These are phyloP conservation scores for Suhomyces chickasaworum DNA, from an alignment of 1,139 yeast species.

Conservation along the genomic window DNA sequence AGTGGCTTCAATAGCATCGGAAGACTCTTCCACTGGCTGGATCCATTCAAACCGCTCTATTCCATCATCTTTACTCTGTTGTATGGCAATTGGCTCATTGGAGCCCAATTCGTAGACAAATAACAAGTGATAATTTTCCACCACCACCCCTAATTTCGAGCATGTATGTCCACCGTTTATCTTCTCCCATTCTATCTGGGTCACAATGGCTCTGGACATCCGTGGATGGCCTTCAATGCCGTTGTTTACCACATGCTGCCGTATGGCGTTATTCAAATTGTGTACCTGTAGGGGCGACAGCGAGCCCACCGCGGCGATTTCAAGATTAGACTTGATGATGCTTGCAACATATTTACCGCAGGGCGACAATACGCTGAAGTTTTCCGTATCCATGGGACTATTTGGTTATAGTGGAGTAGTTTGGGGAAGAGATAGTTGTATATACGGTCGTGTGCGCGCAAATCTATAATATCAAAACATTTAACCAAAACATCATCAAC, in stretches of 20 bases:
- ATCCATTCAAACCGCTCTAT: slow-evolving; percentile 41
- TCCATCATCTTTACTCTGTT: slow-evolving; percentile 32
- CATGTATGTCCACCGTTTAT: slow-evolving; percentile 16
- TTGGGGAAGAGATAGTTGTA: neutral
- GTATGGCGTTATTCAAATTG: slow-evolving; percentile 8
- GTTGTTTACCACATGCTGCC: slow-evolving; percentile 7
- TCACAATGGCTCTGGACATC: slow-evolving; percentile 8
- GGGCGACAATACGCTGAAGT: slow-evolving; percentile 15
- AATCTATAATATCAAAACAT: slow-evolving; percentile 7
- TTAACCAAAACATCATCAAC: slow-evolving; percentile 6
- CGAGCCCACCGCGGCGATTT: slow-evolving; percentile 3
- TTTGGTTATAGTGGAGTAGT: neutral
- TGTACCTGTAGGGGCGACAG: slow-evolving; percentile 3
- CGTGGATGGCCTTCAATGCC: slow-evolving; percentile 7
- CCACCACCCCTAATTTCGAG: slow-evolving; percentile 32
- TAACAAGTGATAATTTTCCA: slow-evolving; percentile 25
- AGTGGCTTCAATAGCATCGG: slow-evolving; percentile 17
- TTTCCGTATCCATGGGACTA: neutral
- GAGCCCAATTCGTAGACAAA: slow-evolving; percentile 26
- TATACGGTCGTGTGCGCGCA: neutral
- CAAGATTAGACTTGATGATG: slow-evolving; percentile 4
- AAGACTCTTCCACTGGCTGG: slow-evolving; percentile 13
- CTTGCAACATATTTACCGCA: slow-evolving; percentile 21
- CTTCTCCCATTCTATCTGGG: slow-evolving; percentile 34
- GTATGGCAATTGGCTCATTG: slow-evolving; percentile 33